Evolutionary conservation across 1,139 yeast species (phyloP).

Genomic region (Komagataea norvegica): DNA sequence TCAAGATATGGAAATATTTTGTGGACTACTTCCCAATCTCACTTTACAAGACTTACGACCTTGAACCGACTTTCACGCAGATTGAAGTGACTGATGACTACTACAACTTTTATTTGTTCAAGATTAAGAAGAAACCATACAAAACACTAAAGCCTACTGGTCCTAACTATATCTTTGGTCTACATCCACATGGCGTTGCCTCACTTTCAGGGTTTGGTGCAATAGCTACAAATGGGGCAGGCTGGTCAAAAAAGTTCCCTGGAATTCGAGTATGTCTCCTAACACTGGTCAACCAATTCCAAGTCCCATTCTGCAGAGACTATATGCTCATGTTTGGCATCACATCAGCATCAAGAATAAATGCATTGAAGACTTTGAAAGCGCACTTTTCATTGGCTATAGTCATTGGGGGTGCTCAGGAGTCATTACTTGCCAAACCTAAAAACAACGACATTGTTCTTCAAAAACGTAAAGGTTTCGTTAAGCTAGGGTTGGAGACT

Average conservation of each 20-base stretch:
- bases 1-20: constrained; percentile 67
- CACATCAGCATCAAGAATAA: constrained; percentile 76
- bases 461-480: constrained; percentile 79
- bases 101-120: constrained; percentile 11
- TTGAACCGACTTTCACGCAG: constrained; percentile 67
- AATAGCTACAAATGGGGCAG: constrained; percentile 75
- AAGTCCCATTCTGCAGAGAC: constrained; percentile 84
- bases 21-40: constrained; percentile 76
- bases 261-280: constrained; percentile 75
- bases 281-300: constrained; percentile 80
- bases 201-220: constrained; percentile 91
- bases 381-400: constrained; percentile 77
- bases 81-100: constrained; percentile 22
- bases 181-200: constrained; percentile 96
- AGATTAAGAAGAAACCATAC: constrained; percentile 16
- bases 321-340: constrained; percentile 78
- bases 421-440: constrained; percentile 68
- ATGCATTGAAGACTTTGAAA: constrained; percentile 62
- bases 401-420: constrained; percentile 96
- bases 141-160: constrained; percentile 38
- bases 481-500: constrained; percentile 75
- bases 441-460: constrained; percentile 61
- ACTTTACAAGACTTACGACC: constrained; percentile 64
- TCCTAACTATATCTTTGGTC: constrained; percentile 83
- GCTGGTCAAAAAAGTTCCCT: constrained; percentile 67